These are phyloP conservation scores for Ogataea zsoltii DNA, from an alignment of 805 yeast genomes.

Conservation along the genomic window DNA sequence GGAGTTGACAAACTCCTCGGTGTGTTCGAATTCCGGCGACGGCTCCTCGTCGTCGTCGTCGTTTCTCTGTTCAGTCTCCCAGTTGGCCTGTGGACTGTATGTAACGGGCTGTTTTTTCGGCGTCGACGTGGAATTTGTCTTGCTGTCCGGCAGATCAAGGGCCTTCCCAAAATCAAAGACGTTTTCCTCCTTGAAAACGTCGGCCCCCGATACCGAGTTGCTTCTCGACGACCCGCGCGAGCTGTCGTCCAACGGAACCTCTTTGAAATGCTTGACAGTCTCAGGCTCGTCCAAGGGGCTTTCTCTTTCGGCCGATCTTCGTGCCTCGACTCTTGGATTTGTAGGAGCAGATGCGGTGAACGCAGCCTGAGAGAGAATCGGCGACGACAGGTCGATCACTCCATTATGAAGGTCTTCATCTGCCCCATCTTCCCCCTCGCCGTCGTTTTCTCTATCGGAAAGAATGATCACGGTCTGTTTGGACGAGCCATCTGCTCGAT, in stretches of 20 bases:
- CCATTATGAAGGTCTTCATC: too few relatives aligned
- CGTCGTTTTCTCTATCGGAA: slow-evolving; percentile 1
- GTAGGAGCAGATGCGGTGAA: slow-evolving; percentile 8
- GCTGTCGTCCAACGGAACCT: slow-evolving; percentile 17
- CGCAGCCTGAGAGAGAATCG: slow-evolving; percentile 11
- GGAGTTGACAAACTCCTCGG: slow-evolving; percentile 10
- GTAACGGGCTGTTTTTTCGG: neutral
- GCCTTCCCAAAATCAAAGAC: slow-evolving; percentile 14
- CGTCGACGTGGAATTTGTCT: neutral
- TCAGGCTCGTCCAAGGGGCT: neutral
- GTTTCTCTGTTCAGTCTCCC: neutral
- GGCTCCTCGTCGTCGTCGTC: slow-evolving; percentile 6
- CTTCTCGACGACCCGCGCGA: slow-evolving; percentile 27
- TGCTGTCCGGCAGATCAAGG: neutral
- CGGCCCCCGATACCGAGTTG: slow-evolving; percentile 38
- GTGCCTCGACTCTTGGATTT: neutral
- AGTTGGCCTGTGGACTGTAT: neutral
- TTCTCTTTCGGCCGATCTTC: neutral
- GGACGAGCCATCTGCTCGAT: neutral
- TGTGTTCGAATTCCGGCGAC: slow-evolving; percentile 14
- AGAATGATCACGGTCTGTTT: slow-evolving; percentile 5
- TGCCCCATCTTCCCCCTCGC: neutral
- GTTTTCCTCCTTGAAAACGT: slow-evolving; percentile 25
- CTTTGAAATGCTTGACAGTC: neutral
- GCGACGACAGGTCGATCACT: neutral